Conservation (phyloP, 805 yeast species). For the Candida coleopterorum region DNA sequence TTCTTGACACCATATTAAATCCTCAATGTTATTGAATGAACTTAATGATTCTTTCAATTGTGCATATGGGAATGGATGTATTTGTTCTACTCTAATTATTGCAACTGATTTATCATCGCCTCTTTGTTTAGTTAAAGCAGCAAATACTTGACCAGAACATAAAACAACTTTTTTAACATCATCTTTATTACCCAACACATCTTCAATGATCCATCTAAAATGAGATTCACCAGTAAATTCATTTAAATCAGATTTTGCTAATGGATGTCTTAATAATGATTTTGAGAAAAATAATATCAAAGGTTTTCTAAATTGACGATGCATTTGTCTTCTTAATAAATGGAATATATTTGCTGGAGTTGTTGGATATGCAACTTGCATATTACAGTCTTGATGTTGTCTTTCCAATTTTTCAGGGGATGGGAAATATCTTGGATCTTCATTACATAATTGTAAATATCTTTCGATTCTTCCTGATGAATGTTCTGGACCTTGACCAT, state of each 20-base stretch:
- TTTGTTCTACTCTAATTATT: constrained; percentile 82
- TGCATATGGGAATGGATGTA: constrained; percentile 98
- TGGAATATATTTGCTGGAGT: constrained; percentile 98
- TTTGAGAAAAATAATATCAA: constrained; percentile 85
- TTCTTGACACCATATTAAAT: constrained; percentile 96
- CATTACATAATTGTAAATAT: constrained; percentile 91
- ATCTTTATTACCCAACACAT: constrained; percentile 74
- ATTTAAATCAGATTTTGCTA: constrained; percentile 78
- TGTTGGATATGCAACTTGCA: constrained; percentile 97
- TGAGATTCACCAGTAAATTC: constrained; percentile 91
- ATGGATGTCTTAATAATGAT: constrained; percentile 92
- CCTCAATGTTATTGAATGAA: constrained; percentile 76
- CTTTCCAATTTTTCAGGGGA: constrained; percentile 80
- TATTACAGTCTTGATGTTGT: constrained; percentile 98
- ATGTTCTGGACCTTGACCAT: constrained; percentile 99
- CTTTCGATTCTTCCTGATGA: constrained; percentile 97
- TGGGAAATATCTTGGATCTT: constrained; percentile 95
- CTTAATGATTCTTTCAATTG: constrained; percentile 82
- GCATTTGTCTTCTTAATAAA: constrained; percentile 96
- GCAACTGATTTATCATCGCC: constrained; percentile 83
- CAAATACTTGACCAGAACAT: constrained; percentile 90
- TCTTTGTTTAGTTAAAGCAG: constrained; percentile 88
- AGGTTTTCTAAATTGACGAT: constrained; percentile 96
- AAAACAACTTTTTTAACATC: constrained; percentile 85
- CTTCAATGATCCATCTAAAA: constrained; percentile 96